Evolutionary conservation across 768 basidiomycete genomes (phyloP).

Genomic region (Phaffia tasmanica): DNA sequence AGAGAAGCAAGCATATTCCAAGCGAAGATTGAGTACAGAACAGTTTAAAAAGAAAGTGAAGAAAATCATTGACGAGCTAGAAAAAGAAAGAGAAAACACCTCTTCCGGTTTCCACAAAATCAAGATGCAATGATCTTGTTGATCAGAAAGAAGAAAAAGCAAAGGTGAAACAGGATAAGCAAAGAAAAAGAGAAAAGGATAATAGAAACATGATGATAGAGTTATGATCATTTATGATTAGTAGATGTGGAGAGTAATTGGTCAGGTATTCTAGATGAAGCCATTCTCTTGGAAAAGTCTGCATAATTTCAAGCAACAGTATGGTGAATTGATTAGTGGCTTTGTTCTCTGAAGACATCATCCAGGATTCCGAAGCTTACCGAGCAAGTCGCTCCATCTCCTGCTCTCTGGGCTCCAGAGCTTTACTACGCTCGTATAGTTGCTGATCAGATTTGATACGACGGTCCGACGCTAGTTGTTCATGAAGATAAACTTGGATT

Average conservation of each 20-base stretch:
- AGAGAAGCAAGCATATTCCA: too few relatives aligned
- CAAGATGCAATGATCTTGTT: too few relatives aligned
- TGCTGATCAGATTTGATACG: constrained; percentile 33
- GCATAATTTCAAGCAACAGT: background rate
- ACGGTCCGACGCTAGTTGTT: constrained; percentile 55
- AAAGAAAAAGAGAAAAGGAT: background rate
- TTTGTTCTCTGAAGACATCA: background rate
- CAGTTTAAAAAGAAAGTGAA: too few relatives aligned
- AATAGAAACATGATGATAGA: background rate
- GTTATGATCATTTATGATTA: background rate
- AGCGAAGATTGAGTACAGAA: too few relatives aligned
- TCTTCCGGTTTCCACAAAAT: too few relatives aligned
- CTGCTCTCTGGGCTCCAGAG: constrained; percentile 82
- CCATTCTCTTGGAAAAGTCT: constrained; percentile 6
- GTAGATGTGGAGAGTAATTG: background rate
- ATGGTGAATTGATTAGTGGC: too few relatives aligned
- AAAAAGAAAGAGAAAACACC: too few relatives aligned
- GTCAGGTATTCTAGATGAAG: background rate
- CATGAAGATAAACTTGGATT: constrained; percentile 65
- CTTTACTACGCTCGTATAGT: constrained; percentile 67
- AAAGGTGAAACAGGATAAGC: too few relatives aligned
- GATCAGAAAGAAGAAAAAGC: too few relatives aligned
- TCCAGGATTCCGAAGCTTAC: background rate
- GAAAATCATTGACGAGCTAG: too few relatives aligned
- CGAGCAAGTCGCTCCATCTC: constrained; percentile 56